A percentile compares a stretch with the other conserved stretches of the same genome.
Conservation (phyloP, 169 alveolate genomes). For the Cryptosporidium parvum region DNA sequence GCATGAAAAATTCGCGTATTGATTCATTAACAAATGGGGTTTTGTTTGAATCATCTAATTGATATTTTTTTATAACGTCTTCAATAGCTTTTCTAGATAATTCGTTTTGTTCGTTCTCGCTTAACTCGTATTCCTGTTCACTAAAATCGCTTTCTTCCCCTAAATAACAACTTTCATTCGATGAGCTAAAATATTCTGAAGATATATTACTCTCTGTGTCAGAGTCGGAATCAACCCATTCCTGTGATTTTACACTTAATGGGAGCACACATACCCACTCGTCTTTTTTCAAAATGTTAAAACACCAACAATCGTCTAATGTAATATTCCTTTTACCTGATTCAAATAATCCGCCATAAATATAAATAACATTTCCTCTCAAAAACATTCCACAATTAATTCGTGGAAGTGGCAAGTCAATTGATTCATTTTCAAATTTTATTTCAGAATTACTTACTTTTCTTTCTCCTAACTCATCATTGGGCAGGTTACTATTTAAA, state of each 20-base stretch:
- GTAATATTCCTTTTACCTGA: slow-evolving; percentile 81
- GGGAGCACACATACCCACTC: slow-evolving; percentile 82
- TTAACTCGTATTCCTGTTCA: background rate
- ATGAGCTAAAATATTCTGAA: slow-evolving; percentile 3
- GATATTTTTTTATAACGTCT: slow-evolving; percentile 21
- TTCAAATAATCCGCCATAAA: slow-evolving; percentile 86
- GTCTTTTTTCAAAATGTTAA: slow-evolving; percentile 81
- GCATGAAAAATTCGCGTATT: slow-evolving; percentile 81
- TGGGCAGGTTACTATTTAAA: background rate
- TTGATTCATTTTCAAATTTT: slow-evolving; percentile 3
- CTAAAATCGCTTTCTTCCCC: slow-evolving; percentile 19
- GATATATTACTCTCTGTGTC: slow-evolving; percentile 15
- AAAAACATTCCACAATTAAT: slow-evolving; percentile 82
- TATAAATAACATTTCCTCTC: slow-evolving; percentile 77
- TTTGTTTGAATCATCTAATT: slow-evolving; percentile 76
- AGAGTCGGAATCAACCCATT: slow-evolving; percentile 11
- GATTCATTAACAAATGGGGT: slow-evolving; percentile 81
- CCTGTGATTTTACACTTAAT: background rate
- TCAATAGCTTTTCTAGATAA: slow-evolving; percentile 38
- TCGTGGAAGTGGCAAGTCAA: slow-evolving; percentile 79
- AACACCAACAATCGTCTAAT: slow-evolving; percentile 85
- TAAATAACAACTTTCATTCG: slow-evolving; percentile 1
- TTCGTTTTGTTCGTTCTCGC: background rate
- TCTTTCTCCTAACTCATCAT: slow-evolving; percentile 30
- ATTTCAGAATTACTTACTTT: slow-evolving; percentile 14